These are phyloP conservation scores for Kodamaea jinghongensis DNA, from an alignment of 805 yeast genomes.

Conservation along the genomic window DNA sequence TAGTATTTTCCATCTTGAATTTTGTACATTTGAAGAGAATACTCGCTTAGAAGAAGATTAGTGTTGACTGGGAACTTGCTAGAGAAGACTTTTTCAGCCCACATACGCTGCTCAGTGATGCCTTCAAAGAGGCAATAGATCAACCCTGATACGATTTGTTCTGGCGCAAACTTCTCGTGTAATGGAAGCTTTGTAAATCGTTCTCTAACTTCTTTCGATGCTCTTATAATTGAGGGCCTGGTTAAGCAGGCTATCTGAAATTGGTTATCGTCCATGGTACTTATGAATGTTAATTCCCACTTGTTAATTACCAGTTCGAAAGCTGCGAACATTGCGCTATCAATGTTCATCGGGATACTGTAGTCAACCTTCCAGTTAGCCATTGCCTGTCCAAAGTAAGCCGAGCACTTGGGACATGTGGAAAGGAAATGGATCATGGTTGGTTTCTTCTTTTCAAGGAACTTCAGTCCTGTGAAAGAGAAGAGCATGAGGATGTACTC, in stretches of 20 bases:
- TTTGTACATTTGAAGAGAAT: slow-evolving; percentile 46
- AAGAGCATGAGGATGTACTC: slow-evolving; percentile 57
- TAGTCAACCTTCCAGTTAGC: slow-evolving; percentile 7
- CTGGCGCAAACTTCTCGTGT: background rate
- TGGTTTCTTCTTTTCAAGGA: slow-evolving; percentile 35
- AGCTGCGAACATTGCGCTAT: slow-evolving; percentile 7
- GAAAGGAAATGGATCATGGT: slow-evolving; percentile 38
- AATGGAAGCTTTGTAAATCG: slow-evolving; percentile 4
- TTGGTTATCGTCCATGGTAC: slow-evolving; percentile 9
- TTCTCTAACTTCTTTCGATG: slow-evolving; percentile 2
- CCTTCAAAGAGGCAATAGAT: slow-evolving; percentile 59
- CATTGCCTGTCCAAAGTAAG: slow-evolving; percentile 49
- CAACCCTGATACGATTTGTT: slow-evolving; percentile 42
- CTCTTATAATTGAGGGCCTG: slow-evolving; percentile 10
- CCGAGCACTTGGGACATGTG: slow-evolving; percentile 53
- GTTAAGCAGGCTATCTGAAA: slow-evolving; percentile 8
- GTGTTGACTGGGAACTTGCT: slow-evolving; percentile 4
- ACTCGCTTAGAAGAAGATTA: slow-evolving; percentile 45
- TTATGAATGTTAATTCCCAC: slow-evolving; percentile 5
- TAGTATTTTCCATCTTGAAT: slow-evolving; percentile 54
- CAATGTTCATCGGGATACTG: slow-evolving; percentile 6
- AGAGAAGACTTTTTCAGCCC: slow-evolving; percentile 41
- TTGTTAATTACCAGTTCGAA: slow-evolving; percentile 3
- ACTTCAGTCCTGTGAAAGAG: slow-evolving; percentile 39
- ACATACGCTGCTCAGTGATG: slow-evolving; percentile 38